Percentiles rank a stretch among this genome's conserved stretches.
Evolutionary conservation across 2,329 filamentous ascomycete genomes (phyloP).

Genomic region (Arthroderma sp.): DNA sequence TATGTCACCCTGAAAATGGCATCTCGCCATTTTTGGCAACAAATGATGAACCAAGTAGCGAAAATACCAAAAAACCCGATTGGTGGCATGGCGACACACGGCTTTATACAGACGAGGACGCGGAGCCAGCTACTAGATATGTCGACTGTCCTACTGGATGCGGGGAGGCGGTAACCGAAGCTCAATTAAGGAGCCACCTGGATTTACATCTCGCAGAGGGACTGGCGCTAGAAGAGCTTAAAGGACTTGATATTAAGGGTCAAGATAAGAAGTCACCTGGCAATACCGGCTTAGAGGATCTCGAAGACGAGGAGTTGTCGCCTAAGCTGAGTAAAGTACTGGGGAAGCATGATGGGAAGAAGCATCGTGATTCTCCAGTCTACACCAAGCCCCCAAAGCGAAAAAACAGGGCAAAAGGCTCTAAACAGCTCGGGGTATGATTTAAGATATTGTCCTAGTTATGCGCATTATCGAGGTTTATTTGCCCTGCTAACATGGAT

Average conservation of each 20-base stretch:
- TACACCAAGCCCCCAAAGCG: neutral
- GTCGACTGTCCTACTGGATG: conserved; percentile 48
- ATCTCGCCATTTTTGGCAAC: conserved; percentile 19
- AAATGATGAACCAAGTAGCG: conserved; percentile 12
- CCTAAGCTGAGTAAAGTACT: neutral
- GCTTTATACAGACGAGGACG: neutral
- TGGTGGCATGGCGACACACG: neutral
- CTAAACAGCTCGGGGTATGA: conserved; percentile 5
- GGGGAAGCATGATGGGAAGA: conserved; percentile 1
- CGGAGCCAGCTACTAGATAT: conserved; percentile 25
- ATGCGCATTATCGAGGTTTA: neutral
- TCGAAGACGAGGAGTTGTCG: neutral
- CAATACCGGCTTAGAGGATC: neutral
- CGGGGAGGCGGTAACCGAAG: conserved; percentile 43
- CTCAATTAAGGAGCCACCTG: conserved; percentile 47
- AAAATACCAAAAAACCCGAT: neutral
- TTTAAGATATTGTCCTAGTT: neutral
- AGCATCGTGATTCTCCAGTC: neutral
- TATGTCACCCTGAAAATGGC: conserved; percentile 33
- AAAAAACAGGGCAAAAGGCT: neutral
- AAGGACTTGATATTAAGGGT: neutral
- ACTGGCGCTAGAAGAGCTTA: conserved; percentile 32
- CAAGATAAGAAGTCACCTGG: neutral
- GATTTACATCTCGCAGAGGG: conserved; percentile 46
- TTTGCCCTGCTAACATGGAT: neutral